Conservation (phyloP, 2,329 filamentous ascomycete species). For the Biscogniauxia marginata region DNA sequence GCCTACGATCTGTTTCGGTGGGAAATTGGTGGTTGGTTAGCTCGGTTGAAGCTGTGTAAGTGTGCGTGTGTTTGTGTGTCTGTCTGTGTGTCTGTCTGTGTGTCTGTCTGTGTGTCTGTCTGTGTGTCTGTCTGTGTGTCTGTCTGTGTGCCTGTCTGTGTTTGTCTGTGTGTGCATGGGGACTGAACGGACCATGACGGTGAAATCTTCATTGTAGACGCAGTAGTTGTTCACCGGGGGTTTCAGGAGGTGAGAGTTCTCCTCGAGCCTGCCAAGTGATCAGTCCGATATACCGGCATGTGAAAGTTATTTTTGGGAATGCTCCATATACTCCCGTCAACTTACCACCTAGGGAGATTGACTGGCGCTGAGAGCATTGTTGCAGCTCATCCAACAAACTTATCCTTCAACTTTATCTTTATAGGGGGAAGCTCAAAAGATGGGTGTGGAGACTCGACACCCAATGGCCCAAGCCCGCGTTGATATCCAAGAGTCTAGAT, state of each 20-base stretch:
- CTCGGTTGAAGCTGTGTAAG: no score
- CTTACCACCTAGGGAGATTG: constrained; percentile 59
- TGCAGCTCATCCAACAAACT: not conserved
- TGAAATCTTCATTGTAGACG: constrained; percentile 82
- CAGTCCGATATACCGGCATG: no score
- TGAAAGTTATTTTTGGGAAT: no score
- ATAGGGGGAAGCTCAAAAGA: no score
- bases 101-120: no score
- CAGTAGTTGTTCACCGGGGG: constrained; percentile 98
- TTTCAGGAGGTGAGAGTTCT: constrained; percentile 88
- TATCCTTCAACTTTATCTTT: no score
- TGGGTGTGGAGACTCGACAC: no score
- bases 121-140: no score
- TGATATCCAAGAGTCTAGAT: no score
- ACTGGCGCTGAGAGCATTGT: constrained; percentile 51
- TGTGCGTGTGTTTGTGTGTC: constrained; percentile 1
- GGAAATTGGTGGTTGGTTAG: not conserved
- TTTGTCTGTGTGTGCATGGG: not conserved
- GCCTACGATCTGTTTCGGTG: constrained; percentile 72
- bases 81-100: not conserved
- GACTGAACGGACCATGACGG: constrained; percentile 65
- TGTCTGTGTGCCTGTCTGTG: no score
- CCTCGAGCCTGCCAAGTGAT: constrained; percentile 65
- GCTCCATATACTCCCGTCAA: constrained; percentile 4
- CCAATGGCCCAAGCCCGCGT: no score